Conservation (phyloP, 352 stramenopile species). For the Globisporangium yorkense region DNA sequence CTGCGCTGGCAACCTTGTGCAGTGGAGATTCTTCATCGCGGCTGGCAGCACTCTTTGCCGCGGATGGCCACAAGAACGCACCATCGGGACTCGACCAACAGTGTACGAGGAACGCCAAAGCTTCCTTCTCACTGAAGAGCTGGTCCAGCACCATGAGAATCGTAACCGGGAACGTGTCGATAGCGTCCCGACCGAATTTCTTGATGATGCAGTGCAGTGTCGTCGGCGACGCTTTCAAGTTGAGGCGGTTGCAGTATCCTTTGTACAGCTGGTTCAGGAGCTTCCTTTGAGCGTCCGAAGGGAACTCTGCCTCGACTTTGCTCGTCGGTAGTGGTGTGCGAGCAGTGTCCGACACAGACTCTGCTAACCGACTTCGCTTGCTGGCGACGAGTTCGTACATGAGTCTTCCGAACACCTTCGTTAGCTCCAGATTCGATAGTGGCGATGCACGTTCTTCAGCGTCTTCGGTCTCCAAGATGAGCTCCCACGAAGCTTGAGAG, state of each 20-base stretch:
- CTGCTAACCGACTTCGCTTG: conserved; percentile 26
- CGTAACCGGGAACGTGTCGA: conserved; percentile 46
- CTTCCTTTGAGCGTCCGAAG: conserved; percentile 33
- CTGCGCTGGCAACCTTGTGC: conserved; percentile 26
- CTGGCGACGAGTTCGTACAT: conserved; percentile 30
- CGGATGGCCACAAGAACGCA: conserved; percentile 32
- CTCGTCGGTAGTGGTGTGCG: background rate
- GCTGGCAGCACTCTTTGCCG: background rate
- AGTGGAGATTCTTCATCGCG: background rate
- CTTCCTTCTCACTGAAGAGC: conserved; percentile 20
- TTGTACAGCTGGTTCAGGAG: conserved; percentile 69
- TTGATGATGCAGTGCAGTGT: conserved; percentile 48
- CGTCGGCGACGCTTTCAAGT: conserved; percentile 33
- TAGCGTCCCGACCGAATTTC: conserved; percentile 33
- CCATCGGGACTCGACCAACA: conserved; percentile 20
- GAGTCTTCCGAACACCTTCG: conserved; percentile 26
- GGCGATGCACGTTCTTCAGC: background rate
- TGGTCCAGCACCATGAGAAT: conserved; percentile 55
- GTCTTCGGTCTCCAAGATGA: conserved; percentile 41
- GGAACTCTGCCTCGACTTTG: conserved; percentile 9
- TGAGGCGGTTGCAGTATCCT: conserved; percentile 33
- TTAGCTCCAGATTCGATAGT: conserved; percentile 7
- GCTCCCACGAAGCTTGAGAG: conserved; percentile 49
- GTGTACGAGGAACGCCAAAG: conserved; percentile 26
- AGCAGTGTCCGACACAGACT: background rate